phyloP scores from a whole-genome alignment of 1,139 yeast genomes.

The Pichia sp. region DNA sequence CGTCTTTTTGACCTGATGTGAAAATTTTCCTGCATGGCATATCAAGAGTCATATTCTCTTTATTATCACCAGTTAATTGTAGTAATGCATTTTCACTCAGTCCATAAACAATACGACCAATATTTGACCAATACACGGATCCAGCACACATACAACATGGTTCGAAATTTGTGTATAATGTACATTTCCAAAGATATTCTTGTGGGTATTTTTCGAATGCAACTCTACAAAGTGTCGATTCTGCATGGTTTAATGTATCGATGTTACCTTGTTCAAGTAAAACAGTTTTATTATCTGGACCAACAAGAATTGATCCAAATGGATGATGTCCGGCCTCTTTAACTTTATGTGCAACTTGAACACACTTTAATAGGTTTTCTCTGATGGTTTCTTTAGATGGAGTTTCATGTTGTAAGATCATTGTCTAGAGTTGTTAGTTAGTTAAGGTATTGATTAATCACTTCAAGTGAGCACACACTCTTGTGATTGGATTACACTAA shows the following conservation, averaged over 20 bases:
- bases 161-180: slow-evolving; percentile 28
- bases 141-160: slow-evolving; percentile 30
- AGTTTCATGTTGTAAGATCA: slow-evolving; percentile 16
- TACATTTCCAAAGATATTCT: slow-evolving; percentile 25
- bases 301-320: slow-evolving; percentile 26
- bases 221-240: slow-evolving; percentile 21
- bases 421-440: neutral
- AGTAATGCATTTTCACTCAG: slow-evolving; percentile 19
- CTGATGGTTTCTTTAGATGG: slow-evolving; percentile 13
- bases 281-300: slow-evolving; percentile 22
- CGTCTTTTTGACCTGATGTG: slow-evolving; percentile 23
- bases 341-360: slow-evolving; percentile 19
- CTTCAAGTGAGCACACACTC: neutral
- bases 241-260: slow-evolving; percentile 28
- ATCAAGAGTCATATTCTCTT: slow-evolving; percentile 26
- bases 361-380: slow-evolving; percentile 14
- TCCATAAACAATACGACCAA: slow-evolving; percentile 26
- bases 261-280: slow-evolving; percentile 25
- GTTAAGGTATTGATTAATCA: neutral
- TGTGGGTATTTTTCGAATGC: slow-evolving; percentile 22
- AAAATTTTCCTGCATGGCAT: slow-evolving; percentile 21
- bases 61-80: slow-evolving; percentile 21
- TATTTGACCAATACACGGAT: slow-evolving; percentile 26
- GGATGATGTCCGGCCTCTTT: slow-evolving; percentile 25
- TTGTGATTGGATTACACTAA: too few species aligned